Percentiles rank a stretch among this genome's conserved stretches.
Conservation (phyloP, 2,329 filamentous ascomycete species). For the Phaeoacremonium minimum region DNA sequence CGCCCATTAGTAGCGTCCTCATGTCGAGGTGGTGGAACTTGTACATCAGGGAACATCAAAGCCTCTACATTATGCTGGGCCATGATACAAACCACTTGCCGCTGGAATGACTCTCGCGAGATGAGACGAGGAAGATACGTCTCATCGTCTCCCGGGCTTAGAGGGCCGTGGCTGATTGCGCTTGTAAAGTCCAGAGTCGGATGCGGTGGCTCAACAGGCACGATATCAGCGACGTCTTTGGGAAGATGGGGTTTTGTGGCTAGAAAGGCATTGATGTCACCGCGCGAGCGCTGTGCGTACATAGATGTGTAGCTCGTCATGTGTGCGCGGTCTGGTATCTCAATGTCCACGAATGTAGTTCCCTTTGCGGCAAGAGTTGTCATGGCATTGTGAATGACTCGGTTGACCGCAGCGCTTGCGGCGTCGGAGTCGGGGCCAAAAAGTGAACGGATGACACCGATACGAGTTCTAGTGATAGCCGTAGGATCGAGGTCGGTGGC, state of each 20-base stretch:
- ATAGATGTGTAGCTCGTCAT: conserved; percentile 17
- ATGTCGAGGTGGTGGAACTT: conserved; percentile 24
- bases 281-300: conserved; percentile 17
- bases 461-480: conserved; percentile 13
- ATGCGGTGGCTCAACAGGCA: conserved; percentile 8
- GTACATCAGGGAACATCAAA: conserved; percentile 25
- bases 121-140: neutral
- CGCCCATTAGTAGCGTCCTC: conserved; percentile 20
- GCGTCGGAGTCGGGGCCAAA: conserved; percentile 17
- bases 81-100: conserved; percentile 20
- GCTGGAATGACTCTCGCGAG: conserved; percentile 17
- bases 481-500: conserved; percentile 13
- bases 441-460: conserved; percentile 19
- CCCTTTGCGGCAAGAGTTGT: conserved; percentile 11
- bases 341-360: conserved; percentile 18
- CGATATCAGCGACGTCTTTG: conserved; percentile 13
- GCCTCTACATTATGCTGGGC: conserved; percentile 23
- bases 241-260: conserved; percentile 27
- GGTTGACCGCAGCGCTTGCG: conserved; percentile 16
- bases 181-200: conserved; percentile 10
- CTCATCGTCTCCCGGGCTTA: neutral
- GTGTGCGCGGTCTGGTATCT: conserved; percentile 17
- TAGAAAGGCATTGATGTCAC: conserved; percentile 23
- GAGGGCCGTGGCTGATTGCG: neutral
- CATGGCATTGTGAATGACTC: conserved; percentile 14